Percentiles rank a stretch among this genome's conserved stretches.
These are phyloP conservation scores for Plasmodium gonderi DNA, from an alignment of 169 alveolate genomes.

Conservation along the genomic window DNA sequence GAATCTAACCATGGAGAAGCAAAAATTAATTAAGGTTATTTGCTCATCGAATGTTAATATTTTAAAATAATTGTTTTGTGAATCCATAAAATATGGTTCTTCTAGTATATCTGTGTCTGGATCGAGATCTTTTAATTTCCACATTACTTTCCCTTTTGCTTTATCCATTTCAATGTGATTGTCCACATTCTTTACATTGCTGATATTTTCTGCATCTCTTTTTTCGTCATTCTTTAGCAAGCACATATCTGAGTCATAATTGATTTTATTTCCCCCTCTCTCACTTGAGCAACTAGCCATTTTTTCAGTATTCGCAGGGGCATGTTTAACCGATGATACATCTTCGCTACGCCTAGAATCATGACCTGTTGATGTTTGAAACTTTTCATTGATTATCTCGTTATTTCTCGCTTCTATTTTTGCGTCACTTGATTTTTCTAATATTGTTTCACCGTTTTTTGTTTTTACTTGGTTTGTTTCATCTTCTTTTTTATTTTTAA, in stretches of 20 bases:
- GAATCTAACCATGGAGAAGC: constrained; percentile 71
- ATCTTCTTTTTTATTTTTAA: background rate
- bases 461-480: background rate
- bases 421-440: background rate
- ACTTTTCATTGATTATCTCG: background rate
- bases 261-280: background rate
- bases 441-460: background rate
- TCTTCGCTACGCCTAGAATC: background rate
- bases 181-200: no score
- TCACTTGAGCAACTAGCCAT: no score
- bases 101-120: constrained; percentile 85
- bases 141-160: constrained; percentile 31
- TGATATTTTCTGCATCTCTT: background rate
- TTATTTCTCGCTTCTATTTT: background rate
- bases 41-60: constrained; percentile 77
- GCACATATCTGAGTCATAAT: background rate
- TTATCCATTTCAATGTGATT: no score
- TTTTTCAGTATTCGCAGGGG: no score
- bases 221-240: background rate
- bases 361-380: background rate
- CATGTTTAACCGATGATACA: background rate
- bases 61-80: constrained; percentile 75
- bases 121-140: constrained; percentile 77
- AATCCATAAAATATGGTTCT: constrained; percentile 77
- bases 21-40: constrained; percentile 76